These are phyloP conservation scores for Rhodotorula toruloides DNA, from an alignment of 768 basidiomycete species.

Conservation along the genomic window DNA sequence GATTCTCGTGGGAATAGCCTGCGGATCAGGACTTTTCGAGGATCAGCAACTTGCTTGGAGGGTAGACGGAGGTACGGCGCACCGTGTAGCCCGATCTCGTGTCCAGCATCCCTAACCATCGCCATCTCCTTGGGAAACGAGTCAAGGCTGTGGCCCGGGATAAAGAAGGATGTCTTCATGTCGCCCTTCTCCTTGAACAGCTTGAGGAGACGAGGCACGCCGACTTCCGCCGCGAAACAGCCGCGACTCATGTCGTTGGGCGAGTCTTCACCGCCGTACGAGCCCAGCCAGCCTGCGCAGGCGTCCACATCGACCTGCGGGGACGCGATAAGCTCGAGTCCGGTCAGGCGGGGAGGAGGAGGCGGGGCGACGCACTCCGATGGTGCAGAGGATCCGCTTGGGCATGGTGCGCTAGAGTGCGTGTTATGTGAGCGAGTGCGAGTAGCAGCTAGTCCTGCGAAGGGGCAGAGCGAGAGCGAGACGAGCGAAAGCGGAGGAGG, in stretches of 20 bases:
- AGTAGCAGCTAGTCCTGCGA: background rate
- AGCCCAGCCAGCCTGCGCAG: constrained; percentile 61
- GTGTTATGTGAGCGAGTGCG: background rate
- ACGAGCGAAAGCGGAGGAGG: background rate
- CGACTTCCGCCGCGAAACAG: constrained; percentile 71
- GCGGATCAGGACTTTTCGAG: background rate
- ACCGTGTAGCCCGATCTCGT: constrained; percentile 54
- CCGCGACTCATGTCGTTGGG: constrained; percentile 67
- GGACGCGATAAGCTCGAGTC: no score
- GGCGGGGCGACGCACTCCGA: no score
- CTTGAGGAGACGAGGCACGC: constrained; percentile 62
- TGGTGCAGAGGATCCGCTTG: constrained; percentile 24
- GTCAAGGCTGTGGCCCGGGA: constrained; percentile 62
- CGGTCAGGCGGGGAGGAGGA: no score
- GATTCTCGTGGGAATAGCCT: constrained; percentile 75
- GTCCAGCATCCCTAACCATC: constrained; percentile 64
- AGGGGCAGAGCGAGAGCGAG: background rate
- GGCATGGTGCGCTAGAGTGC: constrained; percentile 1
- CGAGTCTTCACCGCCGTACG: constrained; percentile 67
- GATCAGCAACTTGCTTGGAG: background rate
- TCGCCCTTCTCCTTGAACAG: constrained; percentile 65
- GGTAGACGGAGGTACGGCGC: background rate
- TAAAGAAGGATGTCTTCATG: constrained; percentile 47
- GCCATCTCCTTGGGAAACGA: constrained; percentile 69
- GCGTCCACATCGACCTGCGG: constrained; percentile 76